Conservation (phyloP, 2,329 filamentous ascomycete species). For the Penicillium crustosum region DNA sequence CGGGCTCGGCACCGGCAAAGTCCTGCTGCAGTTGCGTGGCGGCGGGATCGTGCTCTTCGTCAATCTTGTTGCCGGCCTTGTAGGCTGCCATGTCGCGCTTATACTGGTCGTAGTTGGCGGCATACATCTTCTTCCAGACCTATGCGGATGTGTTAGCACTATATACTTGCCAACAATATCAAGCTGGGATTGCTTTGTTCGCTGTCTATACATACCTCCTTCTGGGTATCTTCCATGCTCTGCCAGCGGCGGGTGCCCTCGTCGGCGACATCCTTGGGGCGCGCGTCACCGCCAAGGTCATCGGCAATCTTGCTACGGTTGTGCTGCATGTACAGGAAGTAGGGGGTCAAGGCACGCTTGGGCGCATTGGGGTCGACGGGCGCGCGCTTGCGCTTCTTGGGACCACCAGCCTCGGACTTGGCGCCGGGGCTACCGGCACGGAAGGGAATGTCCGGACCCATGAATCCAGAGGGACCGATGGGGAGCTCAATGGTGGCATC, state of each 20-base stretch:
- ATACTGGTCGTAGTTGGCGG: slow-evolving; percentile 57
- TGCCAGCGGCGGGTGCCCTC: slow-evolving; percentile 87
- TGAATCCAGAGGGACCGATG: slow-evolving; percentile 38
- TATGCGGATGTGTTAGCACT: slow-evolving; percentile 28
- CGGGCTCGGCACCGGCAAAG: slow-evolving; percentile 39
- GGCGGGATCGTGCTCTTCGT: slow-evolving; percentile 46
- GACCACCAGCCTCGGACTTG: slow-evolving; percentile 57
- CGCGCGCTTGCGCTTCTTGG: slow-evolving; percentile 88
- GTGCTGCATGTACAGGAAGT: slow-evolving; percentile 91
- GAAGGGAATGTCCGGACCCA: slow-evolving; percentile 42
- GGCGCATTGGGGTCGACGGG: slow-evolving; percentile 89
- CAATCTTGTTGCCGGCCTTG: slow-evolving; percentile 51
- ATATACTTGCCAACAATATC: neutral
- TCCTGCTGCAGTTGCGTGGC: slow-evolving; percentile 45
- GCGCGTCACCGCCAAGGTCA: slow-evolving; percentile 71
- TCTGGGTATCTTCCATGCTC: slow-evolving; percentile 71
- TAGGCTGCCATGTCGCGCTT: slow-evolving; percentile 57
- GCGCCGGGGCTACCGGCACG: slow-evolving; percentile 39
- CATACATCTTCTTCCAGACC: slow-evolving; percentile 60
- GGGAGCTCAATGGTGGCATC: slow-evolving; percentile 55
- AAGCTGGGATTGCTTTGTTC: neutral
- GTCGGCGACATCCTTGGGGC: slow-evolving; percentile 82
- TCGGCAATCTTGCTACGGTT: slow-evolving; percentile 78
- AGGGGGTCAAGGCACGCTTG: slow-evolving; percentile 89
- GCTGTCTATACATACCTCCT: slow-evolving; percentile 53